Evolutionary conservation across 23 red algal species (phyloP).

Genomic region (Agarophyton chilense): DNA sequence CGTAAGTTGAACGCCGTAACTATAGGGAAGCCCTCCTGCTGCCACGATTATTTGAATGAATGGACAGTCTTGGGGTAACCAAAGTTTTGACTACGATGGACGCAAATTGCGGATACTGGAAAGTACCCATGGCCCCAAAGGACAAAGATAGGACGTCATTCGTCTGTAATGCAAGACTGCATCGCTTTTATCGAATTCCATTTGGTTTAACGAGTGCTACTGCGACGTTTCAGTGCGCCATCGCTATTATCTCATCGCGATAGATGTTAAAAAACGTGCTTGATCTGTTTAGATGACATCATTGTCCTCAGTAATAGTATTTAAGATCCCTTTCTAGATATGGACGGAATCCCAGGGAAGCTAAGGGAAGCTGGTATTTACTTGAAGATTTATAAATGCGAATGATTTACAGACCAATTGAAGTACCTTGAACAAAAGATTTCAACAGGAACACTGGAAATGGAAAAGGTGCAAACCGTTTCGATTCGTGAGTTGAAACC

Average conservation of each 20-base stretch:
- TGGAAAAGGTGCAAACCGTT: not conserved
- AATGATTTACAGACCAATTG: not conserved
- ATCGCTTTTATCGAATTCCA: not conserved
- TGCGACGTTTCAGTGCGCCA: constrained; percentile 33
- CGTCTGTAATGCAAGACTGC: not conserved
- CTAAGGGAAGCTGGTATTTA: not conserved
- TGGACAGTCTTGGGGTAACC: constrained; percentile 19
- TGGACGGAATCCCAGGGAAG: not conserved
- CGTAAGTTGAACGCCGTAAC: constrained; percentile 7
- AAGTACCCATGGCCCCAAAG: not conserved
- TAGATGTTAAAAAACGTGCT: not conserved
- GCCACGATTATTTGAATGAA: constrained; percentile 19
- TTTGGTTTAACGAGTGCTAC: constrained; percentile 21
- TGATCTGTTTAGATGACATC: not conserved
- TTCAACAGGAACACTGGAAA: constrained; percentile 15
- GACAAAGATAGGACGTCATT: not conserved
- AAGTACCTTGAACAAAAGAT: constrained; percentile 11
- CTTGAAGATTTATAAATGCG: constrained; percentile 20
- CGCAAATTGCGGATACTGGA: constrained; percentile 34
- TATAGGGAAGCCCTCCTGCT: constrained; percentile 4
- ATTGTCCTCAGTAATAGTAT: not conserved
- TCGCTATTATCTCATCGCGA: constrained; percentile 16
- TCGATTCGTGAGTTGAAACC: not conserved
- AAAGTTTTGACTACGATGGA: constrained; percentile 24
- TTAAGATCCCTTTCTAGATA: not conserved